Evolutionary conservation across 2,329 filamentous ascomycete genomes (phyloP).

Genomic region (Exophiala dermatitidis): DNA sequence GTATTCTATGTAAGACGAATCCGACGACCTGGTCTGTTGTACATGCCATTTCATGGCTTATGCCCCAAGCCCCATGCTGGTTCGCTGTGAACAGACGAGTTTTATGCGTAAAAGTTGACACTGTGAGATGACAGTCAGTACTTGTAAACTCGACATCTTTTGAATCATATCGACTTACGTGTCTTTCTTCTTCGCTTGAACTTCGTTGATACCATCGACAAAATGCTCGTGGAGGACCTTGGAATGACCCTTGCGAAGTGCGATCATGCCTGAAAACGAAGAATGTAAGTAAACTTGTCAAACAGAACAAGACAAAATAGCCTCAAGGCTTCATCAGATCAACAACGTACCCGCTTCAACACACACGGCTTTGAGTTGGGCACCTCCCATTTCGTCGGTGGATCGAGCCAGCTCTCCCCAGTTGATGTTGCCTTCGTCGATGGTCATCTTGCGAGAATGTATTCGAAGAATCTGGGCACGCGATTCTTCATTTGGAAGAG

Average conservation of each 20-base stretch:
- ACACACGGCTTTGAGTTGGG: conserved; percentile 95
- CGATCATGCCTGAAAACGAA: conserved; percentile 71
- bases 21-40: not conserved
- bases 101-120: conserved; percentile 32
- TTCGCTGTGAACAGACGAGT: not conserved
- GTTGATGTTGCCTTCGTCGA: conserved; percentile 77
- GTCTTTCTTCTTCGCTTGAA: conserved; percentile 85
- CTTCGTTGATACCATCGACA: conserved; percentile 94
- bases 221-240: conserved; percentile 99
- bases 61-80: conserved; percentile 4
- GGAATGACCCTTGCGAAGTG: conserved; percentile 82
- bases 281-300: conserved; percentile 3
- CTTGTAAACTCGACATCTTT: not conserved
- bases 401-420: conserved; percentile 92
- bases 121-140: conserved; percentile 9
- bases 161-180: conserved; percentile 36
- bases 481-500: conserved; percentile 93
- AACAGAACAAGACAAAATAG: not conserved
- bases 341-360: conserved; percentile 62
- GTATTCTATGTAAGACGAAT: no score
- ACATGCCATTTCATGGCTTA: not conserved
- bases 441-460: conserved; percentile 96
- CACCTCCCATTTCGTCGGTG: conserved; percentile 96
- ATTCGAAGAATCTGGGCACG: conserved; percentile 95
- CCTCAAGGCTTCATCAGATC: no score